Conservation (phyloP, 2,329 filamentous ascomycete species). For the Xylariales sp. region DNA sequence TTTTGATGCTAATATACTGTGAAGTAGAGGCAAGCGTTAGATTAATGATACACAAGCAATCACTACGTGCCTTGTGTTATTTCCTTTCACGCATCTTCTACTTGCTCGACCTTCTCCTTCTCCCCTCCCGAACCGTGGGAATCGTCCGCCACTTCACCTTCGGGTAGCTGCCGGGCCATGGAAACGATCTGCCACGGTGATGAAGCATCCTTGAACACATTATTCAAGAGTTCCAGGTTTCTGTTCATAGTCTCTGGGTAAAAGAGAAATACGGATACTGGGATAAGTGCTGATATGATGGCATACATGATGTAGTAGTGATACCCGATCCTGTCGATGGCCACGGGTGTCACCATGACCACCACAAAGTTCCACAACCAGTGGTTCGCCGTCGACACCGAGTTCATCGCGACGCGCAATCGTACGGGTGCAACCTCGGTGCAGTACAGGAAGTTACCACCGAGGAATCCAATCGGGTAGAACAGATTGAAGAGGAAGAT, state of each 20-base stretch:
- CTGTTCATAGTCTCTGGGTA: conserved; percentile 47
- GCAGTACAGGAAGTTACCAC: conserved; percentile 56
- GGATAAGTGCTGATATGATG: conserved; percentile 38
- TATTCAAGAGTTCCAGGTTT: conserved; percentile 40
- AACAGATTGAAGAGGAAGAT: conserved; percentile 59
- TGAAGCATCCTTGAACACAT: conserved; percentile 36
- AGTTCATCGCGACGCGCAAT: conserved; percentile 50
- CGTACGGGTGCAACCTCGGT: conserved; percentile 52
- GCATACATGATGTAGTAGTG: conserved; percentile 47
- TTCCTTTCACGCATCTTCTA: too few relatives aligned
- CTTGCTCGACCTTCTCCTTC: too few relatives aligned
- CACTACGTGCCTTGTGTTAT: too few relatives aligned
- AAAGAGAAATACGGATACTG: conserved; percentile 38
- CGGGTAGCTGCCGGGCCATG: conserved; percentile 2
- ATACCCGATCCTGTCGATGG: conserved; percentile 45
- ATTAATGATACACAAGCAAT: too few relatives aligned
- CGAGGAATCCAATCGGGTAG: conserved; percentile 54
- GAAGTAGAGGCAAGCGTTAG: too few relatives aligned
- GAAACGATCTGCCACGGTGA: conserved; percentile 28
- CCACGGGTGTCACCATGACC: conserved; percentile 39
- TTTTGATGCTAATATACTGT: too few relatives aligned
- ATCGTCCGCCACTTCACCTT: conserved; percentile 2
- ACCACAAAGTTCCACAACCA: conserved; percentile 47
- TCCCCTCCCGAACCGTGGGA: too few relatives aligned
- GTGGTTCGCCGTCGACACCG: conserved; percentile 50